Evolutionary conservation across 495 filamentous ascomycete genomes (phyloP).

Genomic region (Penicillium coffeae): DNA sequence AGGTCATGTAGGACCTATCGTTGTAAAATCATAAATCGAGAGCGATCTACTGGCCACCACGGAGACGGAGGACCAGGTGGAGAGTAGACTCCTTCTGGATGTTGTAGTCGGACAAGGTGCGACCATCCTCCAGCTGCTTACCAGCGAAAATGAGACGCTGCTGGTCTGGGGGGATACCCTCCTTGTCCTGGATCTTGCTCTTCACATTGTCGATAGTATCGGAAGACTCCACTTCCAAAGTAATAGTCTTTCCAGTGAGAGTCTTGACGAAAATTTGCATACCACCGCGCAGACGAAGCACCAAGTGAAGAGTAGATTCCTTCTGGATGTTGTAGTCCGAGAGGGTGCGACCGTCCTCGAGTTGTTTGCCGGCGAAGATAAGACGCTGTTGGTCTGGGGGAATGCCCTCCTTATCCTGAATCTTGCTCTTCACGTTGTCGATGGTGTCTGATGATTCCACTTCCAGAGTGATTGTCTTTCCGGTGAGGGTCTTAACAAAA

Average conservation of each 20-base stretch:
- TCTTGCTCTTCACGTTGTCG: constrained; percentile 98
- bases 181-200: constrained; percentile 90
- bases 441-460: constrained; percentile 85
- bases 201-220: constrained; percentile 95
- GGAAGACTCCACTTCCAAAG: constrained; percentile 80
- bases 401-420: constrained; percentile 96
- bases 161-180: constrained; percentile 86
- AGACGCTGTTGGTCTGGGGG: constrained; percentile 91
- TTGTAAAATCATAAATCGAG: constrained; percentile 13
- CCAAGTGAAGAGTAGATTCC: constrained; percentile 94
- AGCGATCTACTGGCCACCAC: constrained; percentile 66
- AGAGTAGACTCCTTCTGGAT: constrained; percentile 92
- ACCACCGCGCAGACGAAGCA: constrained; percentile 94
- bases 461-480: constrained; percentile 69
- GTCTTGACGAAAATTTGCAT: constrained; percentile 98
- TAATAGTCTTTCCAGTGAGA: constrained; percentile 89
- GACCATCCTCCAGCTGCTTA: constrained; percentile 85
- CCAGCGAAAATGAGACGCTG: constrained; percentile 88
- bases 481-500: constrained; percentile 68
- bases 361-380: constrained; percentile 96
- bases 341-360: constrained; percentile 88
- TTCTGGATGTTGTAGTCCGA: constrained; percentile 99
- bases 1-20: constrained; percentile 32
- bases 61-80: constrained; percentile 82
- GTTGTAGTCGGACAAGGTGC: constrained; percentile 84